Evolutionary conservation across 106 monocot genomes (phyloP), one percentile per base, ranked within the genome.

Genomic region (Dendrobium chrysotoxum): DNA sequence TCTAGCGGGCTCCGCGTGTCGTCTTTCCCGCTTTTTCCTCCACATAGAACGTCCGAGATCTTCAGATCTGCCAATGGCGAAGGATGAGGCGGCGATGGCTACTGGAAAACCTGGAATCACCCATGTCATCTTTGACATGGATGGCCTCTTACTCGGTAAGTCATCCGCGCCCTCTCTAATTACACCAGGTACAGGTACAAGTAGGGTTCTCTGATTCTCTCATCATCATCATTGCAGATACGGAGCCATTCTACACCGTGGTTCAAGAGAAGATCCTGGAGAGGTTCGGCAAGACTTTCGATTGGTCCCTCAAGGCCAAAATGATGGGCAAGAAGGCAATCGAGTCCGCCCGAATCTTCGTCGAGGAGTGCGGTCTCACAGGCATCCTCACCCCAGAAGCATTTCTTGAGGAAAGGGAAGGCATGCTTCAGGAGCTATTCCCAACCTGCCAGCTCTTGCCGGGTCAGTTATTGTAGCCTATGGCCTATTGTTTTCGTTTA

Each of bases 61-160:
- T 4, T 0, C 41, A 74, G 17, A 74, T 20, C 74, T 50, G 47
- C 40, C 11, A 64, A 84, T 44, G 53, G 75, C 68, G 81, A 70
- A 70, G 68, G 68, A 12, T 8, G 70, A 64, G 39, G 10, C 17
- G 54, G 20, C 42, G 26, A 20, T 77, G n/a, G 39, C 76, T 2
- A 13, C 66, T 31, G 4, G 68, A n/a, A 86, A 5, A 23, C 75
- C 61, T 18, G 0, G 67, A 47, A 88, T 97, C 80, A 88, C 89
- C 26, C 97, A 94, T 81, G 86, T 94, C 68, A 88, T 97, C 84
- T 97, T 97, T 80, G 97, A 97, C 88, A 97, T 97, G 97, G 97
- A 97, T 82, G 97, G 97, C 46, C 94, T 97, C 50, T 92, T 97
- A 44, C 90, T 94, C 72, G 89, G 96, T 93, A 76, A 17, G 16